A percentile compares a stretch with the other conserved stretches of the same genome.
Evolutionary conservation across 768 basidiomycete genomes (phyloP).

Genomic region (Boletus vermiculosoides): DNA sequence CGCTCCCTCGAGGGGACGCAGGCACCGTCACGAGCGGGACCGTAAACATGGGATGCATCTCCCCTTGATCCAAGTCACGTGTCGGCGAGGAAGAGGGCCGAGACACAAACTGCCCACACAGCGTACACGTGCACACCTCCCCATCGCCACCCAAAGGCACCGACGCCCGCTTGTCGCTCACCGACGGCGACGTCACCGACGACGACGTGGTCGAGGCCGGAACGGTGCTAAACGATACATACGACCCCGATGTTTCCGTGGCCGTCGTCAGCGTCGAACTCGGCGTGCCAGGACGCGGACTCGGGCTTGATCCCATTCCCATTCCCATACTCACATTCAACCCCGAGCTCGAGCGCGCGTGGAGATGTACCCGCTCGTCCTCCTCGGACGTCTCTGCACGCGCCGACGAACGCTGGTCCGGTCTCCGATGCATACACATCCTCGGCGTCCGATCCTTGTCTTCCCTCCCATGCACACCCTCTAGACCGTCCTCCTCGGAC

Average conservation of each 20-base stretch:
- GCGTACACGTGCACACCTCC: slow-evolving; percentile 5
- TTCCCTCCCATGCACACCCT: neutral
- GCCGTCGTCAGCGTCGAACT: slow-evolving; percentile 22
- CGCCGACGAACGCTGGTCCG: slow-evolving; percentile 8
- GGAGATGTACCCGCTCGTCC: slow-evolving; percentile 1
- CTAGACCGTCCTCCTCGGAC: slow-evolving; percentile 18
- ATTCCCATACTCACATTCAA: neutral
- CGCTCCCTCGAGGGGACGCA: neutral
- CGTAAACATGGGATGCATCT: slow-evolving; percentile 31
- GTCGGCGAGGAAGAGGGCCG: neutral
- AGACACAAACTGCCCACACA: slow-evolving; percentile 20
- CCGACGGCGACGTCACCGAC: slow-evolving; percentile 15
- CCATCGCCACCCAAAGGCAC: neutral
- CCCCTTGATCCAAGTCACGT: neutral
- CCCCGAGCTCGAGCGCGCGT: neutral
- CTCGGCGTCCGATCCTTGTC: neutral
- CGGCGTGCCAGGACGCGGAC: slow-evolving; percentile 20
- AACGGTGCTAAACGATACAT: slow-evolving; percentile 21
- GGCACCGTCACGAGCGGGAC: slow-evolving; percentile 30
- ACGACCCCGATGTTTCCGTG: slow-evolving; percentile 23
- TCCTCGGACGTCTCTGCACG: slow-evolving; percentile 4
- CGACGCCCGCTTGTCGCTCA: slow-evolving; percentile 1
- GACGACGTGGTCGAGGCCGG: slow-evolving; percentile 19
- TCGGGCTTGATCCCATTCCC: neutral
- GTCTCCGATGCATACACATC: slow-evolving; percentile 3